Percentiles rank a stretch among this genome's conserved stretches.
Evolutionary conservation across 257 asterid species (phyloP).

Genomic region (Ehretia macrophylla): DNA sequence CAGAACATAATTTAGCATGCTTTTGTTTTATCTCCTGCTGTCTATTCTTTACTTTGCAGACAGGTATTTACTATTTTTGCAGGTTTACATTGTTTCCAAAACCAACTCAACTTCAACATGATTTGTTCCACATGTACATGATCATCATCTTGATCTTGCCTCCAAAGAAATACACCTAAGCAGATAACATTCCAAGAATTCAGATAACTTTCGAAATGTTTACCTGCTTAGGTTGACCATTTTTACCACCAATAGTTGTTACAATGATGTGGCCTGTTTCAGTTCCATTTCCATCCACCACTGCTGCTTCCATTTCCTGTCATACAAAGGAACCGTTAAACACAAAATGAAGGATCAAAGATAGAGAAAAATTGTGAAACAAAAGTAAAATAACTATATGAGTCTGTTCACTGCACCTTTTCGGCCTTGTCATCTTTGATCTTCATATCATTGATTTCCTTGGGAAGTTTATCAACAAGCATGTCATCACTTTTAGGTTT

Average conservation of each 20-base stretch:
- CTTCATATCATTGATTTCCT: constrained; percentile 70
- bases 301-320: constrained; percentile 88
- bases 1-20: too few species aligned
- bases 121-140: too few species aligned
- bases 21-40: too few species aligned
- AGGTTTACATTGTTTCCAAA: too few species aligned
- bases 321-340: constrained; percentile 2
- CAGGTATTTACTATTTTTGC: too few species aligned
- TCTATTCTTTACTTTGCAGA: too few species aligned
- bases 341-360: neutral
- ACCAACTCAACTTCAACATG: too few species aligned
- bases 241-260: constrained; percentile 88
- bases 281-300: constrained; percentile 87
- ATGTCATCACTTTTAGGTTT: constrained; percentile 50
- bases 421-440: constrained; percentile 79
- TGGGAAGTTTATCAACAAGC: constrained; percentile 73
- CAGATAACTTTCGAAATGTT: neutral
- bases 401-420: constrained; percentile 35
- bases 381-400: neutral
- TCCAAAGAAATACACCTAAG: too few species aligned
- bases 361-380: neutral
- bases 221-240: constrained; percentile 95
- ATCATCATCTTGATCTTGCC: too few species aligned
- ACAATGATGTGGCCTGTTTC: constrained; percentile 95
- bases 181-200: neutral